Percentiles rank a stretch among this genome's conserved stretches.
These are phyloP conservation scores for Sugiyamaella castrensis DNA, from an alignment of 1,139 yeast genomes.

Conservation along the genomic window DNA sequence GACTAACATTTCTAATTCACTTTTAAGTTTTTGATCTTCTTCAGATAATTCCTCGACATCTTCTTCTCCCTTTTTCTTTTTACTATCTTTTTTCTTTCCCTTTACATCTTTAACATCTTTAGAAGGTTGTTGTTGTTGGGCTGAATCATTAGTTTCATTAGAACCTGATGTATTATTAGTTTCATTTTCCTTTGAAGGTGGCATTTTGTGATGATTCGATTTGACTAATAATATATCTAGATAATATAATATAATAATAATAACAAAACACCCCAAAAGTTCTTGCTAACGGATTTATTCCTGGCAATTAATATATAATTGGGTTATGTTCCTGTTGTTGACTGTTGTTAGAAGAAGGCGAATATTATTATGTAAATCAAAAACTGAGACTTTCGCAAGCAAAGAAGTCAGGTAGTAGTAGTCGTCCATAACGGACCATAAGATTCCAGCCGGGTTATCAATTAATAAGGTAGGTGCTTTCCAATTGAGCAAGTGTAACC, in stretches of 20 bases:
- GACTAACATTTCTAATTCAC: conserved; percentile 81
- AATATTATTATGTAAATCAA: too few relatives aligned
- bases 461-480: too few relatives aligned
- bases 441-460: too few relatives aligned
- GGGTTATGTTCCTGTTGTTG: too few relatives aligned
- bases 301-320: too few relatives aligned
- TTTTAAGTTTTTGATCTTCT: conserved; percentile 87
- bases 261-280: too few relatives aligned
- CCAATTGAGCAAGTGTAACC: too few relatives aligned
- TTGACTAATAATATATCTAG: not conserved
- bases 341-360: too few relatives aligned
- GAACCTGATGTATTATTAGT: not conserved
- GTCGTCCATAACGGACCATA: too few relatives aligned
- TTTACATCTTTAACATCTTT: conserved; percentile 15
- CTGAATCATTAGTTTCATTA: not conserved
- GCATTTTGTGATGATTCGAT: conserved; percentile 12
- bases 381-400: too few relatives aligned
- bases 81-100: conserved; percentile 20
- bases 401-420: too few relatives aligned
- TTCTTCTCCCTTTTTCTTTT: conserved; percentile 38
- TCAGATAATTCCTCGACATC: conserved; percentile 83
- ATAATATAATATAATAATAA: not conserved
- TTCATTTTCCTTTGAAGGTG: conserved; percentile 11
- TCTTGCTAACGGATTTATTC: too few relatives aligned
- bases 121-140: conserved; percentile 1